A percentile compares a stretch with the other conserved stretches of the same genome.
phyloP scores from a whole-genome alignment of 768 basidiomycete species.

The Lactifluus subvellereus region DNA sequence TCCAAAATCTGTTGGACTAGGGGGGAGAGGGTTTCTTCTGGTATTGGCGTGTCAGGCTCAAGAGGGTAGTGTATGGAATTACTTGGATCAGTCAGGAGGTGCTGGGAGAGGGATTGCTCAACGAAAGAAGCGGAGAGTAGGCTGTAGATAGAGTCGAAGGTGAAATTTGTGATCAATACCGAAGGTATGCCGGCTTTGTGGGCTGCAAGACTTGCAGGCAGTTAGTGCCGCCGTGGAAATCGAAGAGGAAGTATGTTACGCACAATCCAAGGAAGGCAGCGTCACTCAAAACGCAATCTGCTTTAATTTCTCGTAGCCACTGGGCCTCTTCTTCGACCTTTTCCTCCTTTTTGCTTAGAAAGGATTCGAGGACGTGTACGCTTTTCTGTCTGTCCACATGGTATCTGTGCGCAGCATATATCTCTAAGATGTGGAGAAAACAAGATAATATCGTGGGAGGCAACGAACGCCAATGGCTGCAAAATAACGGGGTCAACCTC shows the following conservation, averaged over 20 bases:
- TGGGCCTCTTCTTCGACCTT: constrained; percentile 48
- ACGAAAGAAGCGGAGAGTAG: constrained; percentile 57
- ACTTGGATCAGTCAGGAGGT: constrained; percentile 3
- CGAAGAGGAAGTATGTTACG: constrained; percentile 25
- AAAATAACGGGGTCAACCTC: constrained; percentile 77
- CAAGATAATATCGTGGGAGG: background rate
- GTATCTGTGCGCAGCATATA: constrained; percentile 40
- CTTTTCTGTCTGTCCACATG: constrained; percentile 70
- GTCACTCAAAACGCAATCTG: constrained; percentile 65
- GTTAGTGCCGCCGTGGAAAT: background rate
- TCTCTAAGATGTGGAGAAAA: constrained; percentile 8
- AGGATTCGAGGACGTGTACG: constrained; percentile 52
- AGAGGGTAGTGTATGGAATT: background rate
- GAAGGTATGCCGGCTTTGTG: constrained; percentile 59
- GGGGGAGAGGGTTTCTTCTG: constrained; percentile 44
- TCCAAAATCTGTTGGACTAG: constrained; percentile 57
- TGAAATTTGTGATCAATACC: constrained; percentile 73
- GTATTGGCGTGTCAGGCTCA: constrained; percentile 47
- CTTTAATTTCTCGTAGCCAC: constrained; percentile 50
- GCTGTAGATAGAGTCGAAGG: constrained; percentile 79
- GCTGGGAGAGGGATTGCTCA: constrained; percentile 15
- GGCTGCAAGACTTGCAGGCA: constrained; percentile 54
- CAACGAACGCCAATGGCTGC: constrained; percentile 68
- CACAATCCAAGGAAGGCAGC: constrained; percentile 76
- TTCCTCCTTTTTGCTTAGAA: constrained; percentile 49